Evolutionary conservation across 2,329 filamentous ascomycete species (phyloP).

Genomic region (Pleomassaria siparia): DNA sequence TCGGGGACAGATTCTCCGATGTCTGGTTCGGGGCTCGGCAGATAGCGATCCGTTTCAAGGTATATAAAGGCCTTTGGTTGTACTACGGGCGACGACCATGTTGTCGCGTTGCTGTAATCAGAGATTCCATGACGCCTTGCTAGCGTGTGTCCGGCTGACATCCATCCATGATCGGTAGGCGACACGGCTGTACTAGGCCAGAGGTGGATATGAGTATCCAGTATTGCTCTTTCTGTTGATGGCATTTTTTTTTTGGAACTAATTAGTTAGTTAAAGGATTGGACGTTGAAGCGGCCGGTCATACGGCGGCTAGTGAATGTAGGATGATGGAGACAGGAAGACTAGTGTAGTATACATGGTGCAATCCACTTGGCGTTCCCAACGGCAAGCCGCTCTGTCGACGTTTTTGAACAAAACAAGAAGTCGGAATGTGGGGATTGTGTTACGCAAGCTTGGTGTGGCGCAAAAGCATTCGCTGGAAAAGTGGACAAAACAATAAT

Average conservation of each 20-base stretch:
- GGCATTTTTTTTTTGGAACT: background rate
- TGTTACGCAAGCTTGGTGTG: no score
- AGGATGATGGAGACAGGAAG: background rate
- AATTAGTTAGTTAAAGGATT: background rate
- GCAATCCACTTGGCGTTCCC: no score
- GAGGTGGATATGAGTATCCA: conserved; percentile 92
- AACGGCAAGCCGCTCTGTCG: no score
- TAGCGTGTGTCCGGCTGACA: conserved; percentile 57
- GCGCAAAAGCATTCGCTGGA: no score
- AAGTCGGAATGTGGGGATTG: no score
- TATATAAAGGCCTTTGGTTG: conserved; percentile 68
- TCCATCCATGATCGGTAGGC: conserved; percentile 69
- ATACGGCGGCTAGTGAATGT: background rate
- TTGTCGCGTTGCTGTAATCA: conserved; percentile 55
- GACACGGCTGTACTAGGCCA: conserved; percentile 67
- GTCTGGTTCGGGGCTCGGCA: conserved; percentile 12
- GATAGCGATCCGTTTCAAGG: conserved; percentile 74
- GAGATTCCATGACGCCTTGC: conserved; percentile 64
- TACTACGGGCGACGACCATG: background rate
- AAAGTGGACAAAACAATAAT: no score
- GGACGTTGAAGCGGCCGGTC: background rate
- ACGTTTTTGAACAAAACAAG: no score
- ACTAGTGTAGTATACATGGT: no score
- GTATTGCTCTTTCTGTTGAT: conserved; percentile 55
- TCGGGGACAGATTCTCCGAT: background rate